A percentile compares a stretch with the other conserved stretches of the same genome.
phyloP scores from a whole-genome alignment of 2,329 filamentous ascomycete genomes.

The Aspergillus melleus region DNA sequence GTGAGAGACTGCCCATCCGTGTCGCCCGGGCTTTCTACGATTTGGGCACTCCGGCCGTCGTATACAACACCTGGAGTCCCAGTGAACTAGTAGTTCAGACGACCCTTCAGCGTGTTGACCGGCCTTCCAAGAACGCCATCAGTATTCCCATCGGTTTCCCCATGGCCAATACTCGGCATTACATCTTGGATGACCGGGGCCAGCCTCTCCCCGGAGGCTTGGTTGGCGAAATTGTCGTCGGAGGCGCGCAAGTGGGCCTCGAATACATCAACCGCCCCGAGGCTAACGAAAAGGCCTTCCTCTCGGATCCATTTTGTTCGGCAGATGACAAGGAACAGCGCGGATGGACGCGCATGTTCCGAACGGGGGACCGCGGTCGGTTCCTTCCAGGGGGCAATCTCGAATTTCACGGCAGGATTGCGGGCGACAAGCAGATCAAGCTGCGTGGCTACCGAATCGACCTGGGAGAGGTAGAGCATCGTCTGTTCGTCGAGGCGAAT shows the following conservation, averaged over 20 bases:
- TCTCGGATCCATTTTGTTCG: neutral
- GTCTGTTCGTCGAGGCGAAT: neutral
- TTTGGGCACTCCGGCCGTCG: neutral
- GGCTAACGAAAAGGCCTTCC: neutral
- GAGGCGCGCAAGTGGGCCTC: neutral
- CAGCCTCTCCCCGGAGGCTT: neutral
- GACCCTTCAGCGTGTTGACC: neutral
- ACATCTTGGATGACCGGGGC: neutral
- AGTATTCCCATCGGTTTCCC: slow-evolving; percentile 2
- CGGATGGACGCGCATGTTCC: slow-evolving; percentile 1
- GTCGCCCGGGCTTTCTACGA: neutral
- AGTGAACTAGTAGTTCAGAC: slow-evolving; percentile 1
- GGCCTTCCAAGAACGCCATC: neutral
- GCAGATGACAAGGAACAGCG: neutral
- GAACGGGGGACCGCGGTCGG: slow-evolving; percentile 2
- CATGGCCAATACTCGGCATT: neutral
- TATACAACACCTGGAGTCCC: slow-evolving; percentile 3
- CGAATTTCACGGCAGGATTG: slow-evolving; percentile 1
- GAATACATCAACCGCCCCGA: slow-evolving; percentile 1
- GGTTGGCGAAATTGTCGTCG: slow-evolving; percentile 3
- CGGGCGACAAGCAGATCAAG: slow-evolving; percentile 5
- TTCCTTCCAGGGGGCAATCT: neutral
- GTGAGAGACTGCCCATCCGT: slow-evolving; percentile 2
- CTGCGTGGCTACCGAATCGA: slow-evolving; percentile 8
- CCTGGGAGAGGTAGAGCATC: slow-evolving; percentile 2